Evolutionary conservation across 768 basidiomycete species (phyloP).

Genomic region (Suillus occidentalis): DNA sequence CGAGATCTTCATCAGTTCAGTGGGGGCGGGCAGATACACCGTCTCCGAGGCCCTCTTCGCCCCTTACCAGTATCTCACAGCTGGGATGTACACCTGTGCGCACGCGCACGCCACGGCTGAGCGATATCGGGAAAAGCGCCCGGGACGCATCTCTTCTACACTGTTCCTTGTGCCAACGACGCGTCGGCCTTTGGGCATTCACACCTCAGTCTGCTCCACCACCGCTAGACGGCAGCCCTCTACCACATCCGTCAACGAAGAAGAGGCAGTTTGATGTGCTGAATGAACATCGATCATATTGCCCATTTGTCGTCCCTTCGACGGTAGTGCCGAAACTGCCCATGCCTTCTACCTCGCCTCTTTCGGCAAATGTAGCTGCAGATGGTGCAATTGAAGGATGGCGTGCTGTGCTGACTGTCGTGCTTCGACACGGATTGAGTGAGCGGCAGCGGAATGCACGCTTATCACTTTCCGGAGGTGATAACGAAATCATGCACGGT

Average conservation of each 20-base stretch:
- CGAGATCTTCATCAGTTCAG: conserved; percentile 32
- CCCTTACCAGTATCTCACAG: conserved; percentile 22
- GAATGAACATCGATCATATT: conserved; percentile 82
- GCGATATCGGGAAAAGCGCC: conserved; percentile 10
- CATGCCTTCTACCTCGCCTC: conserved; percentile 26
- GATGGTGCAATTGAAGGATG: conserved; percentile 63
- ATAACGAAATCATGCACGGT: conserved; percentile 32
- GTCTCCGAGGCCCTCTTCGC: conserved; percentile 13
- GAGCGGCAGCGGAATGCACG: conserved; percentile 49
- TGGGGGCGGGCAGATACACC: conserved; percentile 18
- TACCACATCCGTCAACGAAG: conserved; percentile 22
- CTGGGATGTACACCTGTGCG: conserved; percentile 18
- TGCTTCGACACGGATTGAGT: conserved; percentile 64
- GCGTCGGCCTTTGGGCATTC: conserved; percentile 80
- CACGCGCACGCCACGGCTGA: conserved; percentile 10
- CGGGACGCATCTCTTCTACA: conserved; percentile 56
- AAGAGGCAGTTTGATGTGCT: conserved; percentile 67
- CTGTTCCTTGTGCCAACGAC: conserved; percentile 73
- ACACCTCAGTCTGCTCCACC: conserved; percentile 22
- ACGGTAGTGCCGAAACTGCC: conserved; percentile 62
- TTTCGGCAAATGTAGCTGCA: conserved; percentile 5
- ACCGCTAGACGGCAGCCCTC: conserved; percentile 15
- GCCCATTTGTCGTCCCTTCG: conserved; percentile 78
- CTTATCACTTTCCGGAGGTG: conserved; percentile 18
- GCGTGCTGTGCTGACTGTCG: conserved; percentile 72